A percentile compares a stretch with the other conserved stretches of the same genome.
Evolutionary conservation across 345 rosid species (phyloP).

Genomic region (Eucalyptus camaldulensis): DNA sequence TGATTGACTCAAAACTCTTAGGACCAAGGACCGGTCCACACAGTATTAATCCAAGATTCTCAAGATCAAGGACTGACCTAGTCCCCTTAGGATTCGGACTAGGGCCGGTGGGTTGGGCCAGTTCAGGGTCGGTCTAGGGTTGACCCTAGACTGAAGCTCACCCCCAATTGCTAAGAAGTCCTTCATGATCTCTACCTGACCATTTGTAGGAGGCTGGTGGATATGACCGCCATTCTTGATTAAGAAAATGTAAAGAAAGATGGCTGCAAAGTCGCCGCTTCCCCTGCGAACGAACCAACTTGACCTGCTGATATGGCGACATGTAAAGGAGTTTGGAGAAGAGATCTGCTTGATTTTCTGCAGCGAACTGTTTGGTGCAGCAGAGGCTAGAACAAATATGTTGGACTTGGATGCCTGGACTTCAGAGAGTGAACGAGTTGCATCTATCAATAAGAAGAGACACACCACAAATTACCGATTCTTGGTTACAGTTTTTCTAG

Average conservation of each 20-base stretch:
- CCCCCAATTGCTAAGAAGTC: background rate
- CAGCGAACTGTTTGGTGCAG: background rate
- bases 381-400: background rate
- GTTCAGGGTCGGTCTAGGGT: rapidly evolving
- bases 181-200: background rate
- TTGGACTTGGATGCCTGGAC: background rate
- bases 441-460: background rate
- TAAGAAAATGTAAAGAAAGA: background rate
- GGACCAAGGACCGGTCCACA: rapidly evolving
- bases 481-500: background rate
- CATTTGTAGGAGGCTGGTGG: background rate
- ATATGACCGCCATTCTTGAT: background rate
- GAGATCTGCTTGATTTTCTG: background rate
- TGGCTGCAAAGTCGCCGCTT: background rate
- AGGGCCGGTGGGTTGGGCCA: rapidly evolving
- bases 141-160: too few relatives aligned
- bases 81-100: too few relatives aligned
- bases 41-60: too few relatives aligned
- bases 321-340: background rate
- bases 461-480: background rate
- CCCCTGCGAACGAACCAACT: background rate
- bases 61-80: rapidly evolving
- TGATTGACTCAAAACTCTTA: rapidly evolving
- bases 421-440: background rate
- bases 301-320: background rate